phyloP scores from a whole-genome alignment of 225 moss, liverwort and hornwort species.

The Anthoceros angustus region DNA sequence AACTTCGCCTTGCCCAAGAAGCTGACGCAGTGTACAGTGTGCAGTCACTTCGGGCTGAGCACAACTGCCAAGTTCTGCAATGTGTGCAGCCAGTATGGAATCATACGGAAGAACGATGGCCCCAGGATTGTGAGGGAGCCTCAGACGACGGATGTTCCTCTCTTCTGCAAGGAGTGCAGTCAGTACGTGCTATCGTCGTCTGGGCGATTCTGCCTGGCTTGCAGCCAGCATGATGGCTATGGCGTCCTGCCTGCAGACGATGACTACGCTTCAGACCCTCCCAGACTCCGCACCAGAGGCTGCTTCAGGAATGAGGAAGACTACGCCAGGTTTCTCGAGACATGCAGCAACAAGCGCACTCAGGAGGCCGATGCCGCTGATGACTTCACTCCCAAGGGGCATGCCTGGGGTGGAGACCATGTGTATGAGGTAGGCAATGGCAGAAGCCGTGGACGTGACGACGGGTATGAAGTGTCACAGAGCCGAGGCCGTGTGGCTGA shows the following conservation, averaged over 20 bases:
- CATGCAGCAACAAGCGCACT: neutral
- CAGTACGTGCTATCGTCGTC: slow-evolving; percentile 4
- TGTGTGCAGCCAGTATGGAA: neutral
- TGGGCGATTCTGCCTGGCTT: slow-evolving; percentile 1
- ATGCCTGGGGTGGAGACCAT: neutral
- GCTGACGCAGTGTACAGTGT: neutral
- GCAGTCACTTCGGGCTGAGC: slow-evolving; percentile 1
- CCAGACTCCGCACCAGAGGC: neutral
- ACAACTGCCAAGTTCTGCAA: slow-evolving; percentile 1
- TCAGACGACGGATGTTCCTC: slow-evolving; percentile 1
- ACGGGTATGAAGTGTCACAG: neutral
- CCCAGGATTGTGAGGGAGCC: neutral
- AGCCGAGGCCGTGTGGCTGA: neutral
- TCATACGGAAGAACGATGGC: neutral
- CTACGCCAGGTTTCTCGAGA: neutral
- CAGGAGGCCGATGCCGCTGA: neutral
- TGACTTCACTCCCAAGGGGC: slow-evolving; percentile 1
- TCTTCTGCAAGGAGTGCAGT: slow-evolving; percentile 1
- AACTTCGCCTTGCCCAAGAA: neutral
- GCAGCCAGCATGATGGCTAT: neutral
- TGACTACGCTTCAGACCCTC: neutral
- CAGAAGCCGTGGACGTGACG: neutral
- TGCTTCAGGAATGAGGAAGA: slow-evolving; percentile 2
- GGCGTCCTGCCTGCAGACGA: neutral
- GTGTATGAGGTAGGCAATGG: no score